Evolutionary conservation across 331 rosid genomes (phyloP), one percentile per base, ranked within the genome.

Genomic region (Rhamnella rubrinervis): DNA sequence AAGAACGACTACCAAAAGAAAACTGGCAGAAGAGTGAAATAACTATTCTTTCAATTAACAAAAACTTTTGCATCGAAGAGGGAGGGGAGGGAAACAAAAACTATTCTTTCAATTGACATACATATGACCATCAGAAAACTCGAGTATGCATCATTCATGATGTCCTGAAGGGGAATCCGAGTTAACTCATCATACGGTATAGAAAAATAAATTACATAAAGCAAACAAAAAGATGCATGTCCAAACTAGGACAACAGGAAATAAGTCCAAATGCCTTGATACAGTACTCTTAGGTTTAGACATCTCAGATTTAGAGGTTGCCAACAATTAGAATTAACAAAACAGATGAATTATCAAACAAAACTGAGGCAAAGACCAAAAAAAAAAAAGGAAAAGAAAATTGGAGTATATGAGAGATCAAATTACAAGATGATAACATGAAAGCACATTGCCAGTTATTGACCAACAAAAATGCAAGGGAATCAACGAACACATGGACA

Each of bases 111-210:
- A 40, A 28, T 21, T 7, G 46, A 26, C 4, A 35, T 8, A 6
- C 1, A 18, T 26, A 38, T 19, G 52, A 23, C 78, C 81, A 79
- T 82, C 88, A 78, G 84, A 77, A 71, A 76, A 56, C 89, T 88
- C 82, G 83, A 73, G 66, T 55, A 53, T 70, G 78, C 96, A 89
- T 84, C 96, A 84, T 73, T 61, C 85, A 76, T 19, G 58, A 66
- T 15, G 69, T 80, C 81, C 51, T 86, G 92, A 84, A 89, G 92
- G 87, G 88, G 96, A 89, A 86, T 83, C 96, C 85, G 80, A 86
- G 87, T 59, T 62, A 75, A 60, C 71, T 83, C 88, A 61, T 86
- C 92, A 86, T 58, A 51, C 72, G 83, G 82, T 82, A 0, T 40
- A 55, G 20, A 1, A 52, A 0, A 0, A 25, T 20, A 59, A 14